A percentile compares a stretch with the other conserved stretches of the same genome.
These are phyloP conservation scores for Fusarium sp. DNA, from an alignment of 2,329 filamentous ascomycete genomes.

Conservation along the genomic window DNA sequence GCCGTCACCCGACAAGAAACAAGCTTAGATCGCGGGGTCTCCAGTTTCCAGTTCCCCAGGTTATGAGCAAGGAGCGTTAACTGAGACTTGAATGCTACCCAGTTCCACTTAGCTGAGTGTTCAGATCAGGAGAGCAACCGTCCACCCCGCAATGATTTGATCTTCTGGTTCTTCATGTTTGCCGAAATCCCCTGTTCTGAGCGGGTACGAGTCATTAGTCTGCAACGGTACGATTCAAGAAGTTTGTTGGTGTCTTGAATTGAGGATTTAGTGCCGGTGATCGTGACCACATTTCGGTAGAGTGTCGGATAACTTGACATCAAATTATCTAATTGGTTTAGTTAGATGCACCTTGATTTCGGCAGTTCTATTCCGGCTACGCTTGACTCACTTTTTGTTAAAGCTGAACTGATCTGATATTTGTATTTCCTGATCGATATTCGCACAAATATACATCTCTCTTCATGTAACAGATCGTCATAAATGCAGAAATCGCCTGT, in stretches of 20 bases:
- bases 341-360: background rate
- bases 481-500: background rate
- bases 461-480: fast-evolving
- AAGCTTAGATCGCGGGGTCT: constrained; percentile 18
- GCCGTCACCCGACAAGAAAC: background rate
- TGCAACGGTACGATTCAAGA: background rate
- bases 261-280: background rate
- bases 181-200: background rate
- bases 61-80: background rate
- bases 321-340: background rate
- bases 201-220: background rate
- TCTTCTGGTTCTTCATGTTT: background rate
- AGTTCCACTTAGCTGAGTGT: constrained; percentile 22
- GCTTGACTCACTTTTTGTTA: background rate
- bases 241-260: background rate
- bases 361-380: background rate
- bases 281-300: background rate
- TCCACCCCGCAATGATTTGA: background rate
- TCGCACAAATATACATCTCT: background rate
- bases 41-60: constrained; percentile 17
- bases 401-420: background rate
- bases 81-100: background rate
- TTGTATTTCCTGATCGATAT: background rate
- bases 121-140: background rate
- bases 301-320: background rate